Evolutionary conservation across 192 early-diverging fungal genomes (phyloP).

Genomic region (Podila epigama): DNA sequence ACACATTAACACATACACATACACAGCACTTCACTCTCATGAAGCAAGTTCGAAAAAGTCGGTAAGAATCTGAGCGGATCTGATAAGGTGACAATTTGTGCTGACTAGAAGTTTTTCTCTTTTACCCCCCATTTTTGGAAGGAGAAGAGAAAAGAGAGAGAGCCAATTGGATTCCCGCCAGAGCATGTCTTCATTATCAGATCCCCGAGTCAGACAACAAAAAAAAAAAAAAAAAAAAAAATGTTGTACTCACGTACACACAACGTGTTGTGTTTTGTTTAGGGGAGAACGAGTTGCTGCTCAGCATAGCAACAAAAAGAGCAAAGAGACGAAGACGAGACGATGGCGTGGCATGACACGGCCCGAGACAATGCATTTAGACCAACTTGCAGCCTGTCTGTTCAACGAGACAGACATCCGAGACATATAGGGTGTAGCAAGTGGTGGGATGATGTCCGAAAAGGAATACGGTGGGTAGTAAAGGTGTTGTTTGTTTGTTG

Average conservation of each 20-base stretch:
- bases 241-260: not conserved
- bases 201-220: not conserved
- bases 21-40: too few relatives aligned
- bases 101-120: not conserved
- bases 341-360: conserved; percentile 1
- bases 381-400: too few relatives aligned
- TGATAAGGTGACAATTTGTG: too few relatives aligned
- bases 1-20: too few relatives aligned
- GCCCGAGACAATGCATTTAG: not conserved
- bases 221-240: conserved; percentile 1
- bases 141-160: not conserved
- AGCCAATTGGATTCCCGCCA: not conserved
- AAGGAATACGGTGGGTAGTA: too few relatives aligned
- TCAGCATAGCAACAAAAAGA: not conserved
- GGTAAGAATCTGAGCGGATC: too few relatives aligned
- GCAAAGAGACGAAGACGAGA: not conserved
- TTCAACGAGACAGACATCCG: too few relatives aligned
- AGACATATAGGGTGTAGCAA: too few relatives aligned
- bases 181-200: not conserved
- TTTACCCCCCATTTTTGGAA: conserved; percentile 1
- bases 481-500: too few relatives aligned
- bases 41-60: too few relatives aligned
- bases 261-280: too few relatives aligned
- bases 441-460: too few relatives aligned
- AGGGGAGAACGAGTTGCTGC: not conserved